A percentile compares a stretch with the other conserved stretches of the same genome.
These are phyloP conservation scores for Tylopilus sp. DNA, from an alignment of 1,284 basidiomycete species.

Conservation along the genomic window DNA sequence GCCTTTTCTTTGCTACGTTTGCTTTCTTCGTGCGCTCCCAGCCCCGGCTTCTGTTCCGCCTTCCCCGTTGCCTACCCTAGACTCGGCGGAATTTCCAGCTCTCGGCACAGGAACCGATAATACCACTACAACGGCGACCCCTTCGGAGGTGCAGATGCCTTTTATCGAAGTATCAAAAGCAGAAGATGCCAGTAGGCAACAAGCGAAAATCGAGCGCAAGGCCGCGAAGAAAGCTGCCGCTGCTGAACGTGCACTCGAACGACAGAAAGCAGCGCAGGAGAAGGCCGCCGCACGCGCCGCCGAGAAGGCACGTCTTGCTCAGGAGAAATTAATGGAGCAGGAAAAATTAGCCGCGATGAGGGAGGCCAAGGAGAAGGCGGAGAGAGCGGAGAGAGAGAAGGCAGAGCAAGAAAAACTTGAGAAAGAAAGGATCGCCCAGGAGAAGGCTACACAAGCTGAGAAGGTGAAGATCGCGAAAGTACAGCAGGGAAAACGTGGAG, in stretches of 20 bases:
- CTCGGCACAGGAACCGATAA: slow-evolving; percentile 34
- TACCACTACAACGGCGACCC: slow-evolving; percentile 15
- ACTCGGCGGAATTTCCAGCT: slow-evolving; percentile 71
- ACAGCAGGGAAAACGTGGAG: slow-evolving; percentile 32
- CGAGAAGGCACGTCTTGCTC: slow-evolving; percentile 42
- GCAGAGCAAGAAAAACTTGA: slow-evolving; percentile 37
- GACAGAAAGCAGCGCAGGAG: slow-evolving; percentile 51
- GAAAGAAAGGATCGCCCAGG: slow-evolving; percentile 34
- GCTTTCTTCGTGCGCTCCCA: slow-evolving; percentile 27
- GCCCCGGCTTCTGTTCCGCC: slow-evolving; percentile 45
- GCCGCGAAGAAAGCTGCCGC: slow-evolving; percentile 61
- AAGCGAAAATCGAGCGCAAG: slow-evolving; percentile 53
- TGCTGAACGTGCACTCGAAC: slow-evolving; percentile 56
- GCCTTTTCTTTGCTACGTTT: slow-evolving; percentile 38
- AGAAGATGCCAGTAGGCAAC: slow-evolving; percentile 37
- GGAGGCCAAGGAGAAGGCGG: slow-evolving; percentile 40
- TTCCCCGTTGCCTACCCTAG: slow-evolving; percentile 53
- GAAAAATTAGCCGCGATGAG: slow-evolving; percentile 41
- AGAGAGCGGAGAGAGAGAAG: slow-evolving; percentile 37
- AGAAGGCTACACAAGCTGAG: slow-evolving; percentile 35
- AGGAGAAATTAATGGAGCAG: slow-evolving; percentile 42
- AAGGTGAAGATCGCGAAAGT: slow-evolving; percentile 32
- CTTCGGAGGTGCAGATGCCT: slow-evolving; percentile 29
- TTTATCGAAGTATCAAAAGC: slow-evolving; percentile 33
- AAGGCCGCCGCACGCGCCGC: slow-evolving; percentile 47